Conservation (phyloP, 2,329 filamentous ascomycete genomes). For the Camillea tinctor region DNA sequence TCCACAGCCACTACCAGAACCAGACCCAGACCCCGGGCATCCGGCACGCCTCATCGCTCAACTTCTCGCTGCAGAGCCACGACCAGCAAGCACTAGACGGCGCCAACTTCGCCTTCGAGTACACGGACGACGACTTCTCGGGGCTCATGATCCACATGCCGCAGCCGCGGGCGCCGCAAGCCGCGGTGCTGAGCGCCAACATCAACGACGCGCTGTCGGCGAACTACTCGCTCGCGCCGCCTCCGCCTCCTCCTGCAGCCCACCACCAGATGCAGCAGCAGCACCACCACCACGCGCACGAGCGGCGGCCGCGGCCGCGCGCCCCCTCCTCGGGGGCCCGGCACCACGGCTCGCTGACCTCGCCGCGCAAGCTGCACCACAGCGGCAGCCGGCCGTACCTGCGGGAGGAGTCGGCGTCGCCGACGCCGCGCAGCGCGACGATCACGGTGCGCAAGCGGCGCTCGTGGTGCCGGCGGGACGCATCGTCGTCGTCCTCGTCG, state of each 20-base stretch:
- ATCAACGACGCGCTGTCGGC: constrained; percentile 15
- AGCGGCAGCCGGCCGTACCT: constrained; percentile 24
- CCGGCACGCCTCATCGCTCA: background rate
- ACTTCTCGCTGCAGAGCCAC: background rate
- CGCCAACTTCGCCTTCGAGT: constrained; percentile 43
- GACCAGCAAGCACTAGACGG: background rate
- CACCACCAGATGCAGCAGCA: constrained; percentile 19
- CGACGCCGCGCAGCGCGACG: constrained; percentile 35
- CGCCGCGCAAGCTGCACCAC: constrained; percentile 44
- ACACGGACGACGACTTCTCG: constrained; percentile 31
- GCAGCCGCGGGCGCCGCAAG: constrained; percentile 40
- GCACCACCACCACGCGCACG: constrained; percentile 22
- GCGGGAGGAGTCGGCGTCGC: constrained; percentile 36
- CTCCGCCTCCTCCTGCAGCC: background rate
- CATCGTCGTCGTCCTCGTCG: constrained; percentile 16
- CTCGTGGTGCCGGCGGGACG: constrained; percentile 33
- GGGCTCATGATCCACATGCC: constrained; percentile 57
- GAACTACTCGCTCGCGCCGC: constrained; percentile 13
- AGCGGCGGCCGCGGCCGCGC: constrained; percentile 47
- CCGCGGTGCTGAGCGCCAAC: constrained; percentile 37
- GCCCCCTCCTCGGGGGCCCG: constrained; percentile 55
- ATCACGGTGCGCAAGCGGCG: constrained; percentile 37
- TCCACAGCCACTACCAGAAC: constrained; percentile 1
- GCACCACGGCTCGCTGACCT: constrained; percentile 40
- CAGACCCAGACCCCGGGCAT: background rate